These are phyloP conservation scores for barrel medic (Medicago truncatula) DNA, from an alignment of 306 rosid genomes.

Conservation along the genomic window DNA sequence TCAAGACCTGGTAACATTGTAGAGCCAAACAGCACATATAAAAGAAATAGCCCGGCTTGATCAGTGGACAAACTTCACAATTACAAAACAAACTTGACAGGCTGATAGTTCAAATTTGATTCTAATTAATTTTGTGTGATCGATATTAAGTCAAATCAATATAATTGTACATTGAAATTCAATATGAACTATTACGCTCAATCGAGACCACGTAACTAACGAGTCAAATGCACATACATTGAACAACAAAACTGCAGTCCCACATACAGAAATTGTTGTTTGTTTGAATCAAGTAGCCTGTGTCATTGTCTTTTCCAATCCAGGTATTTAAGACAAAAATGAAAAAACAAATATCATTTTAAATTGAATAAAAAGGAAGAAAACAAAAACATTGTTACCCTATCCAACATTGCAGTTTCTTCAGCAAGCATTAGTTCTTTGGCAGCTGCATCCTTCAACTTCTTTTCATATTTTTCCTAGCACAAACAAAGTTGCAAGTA, in stretches of 20 bases:
- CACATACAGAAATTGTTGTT: constrained; percentile 12
- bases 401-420: constrained; percentile 88
- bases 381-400: constrained; percentile 52
- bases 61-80: constrained; percentile 23
- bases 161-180: constrained; percentile 22
- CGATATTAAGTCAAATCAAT: constrained; percentile 35
- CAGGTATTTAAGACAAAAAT: constrained; percentile 4
- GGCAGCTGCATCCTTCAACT: constrained; percentile 88
- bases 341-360: constrained; percentile 12
- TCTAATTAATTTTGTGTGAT: constrained; percentile 35
- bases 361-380: constrained; percentile 25
- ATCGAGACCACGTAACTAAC: constrained; percentile 22
- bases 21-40: constrained; percentile 20
- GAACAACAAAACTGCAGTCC: constrained; percentile 31
- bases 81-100: constrained; percentile 16
- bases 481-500: constrained; percentile 8
- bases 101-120: constrained; percentile 36
- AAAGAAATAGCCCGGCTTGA: constrained; percentile 29
- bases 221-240: constrained; percentile 33
- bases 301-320: constrained; percentile 9
- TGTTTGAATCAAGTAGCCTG: constrained; percentile 13
- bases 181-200: constrained; percentile 27
- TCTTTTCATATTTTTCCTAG: constrained; percentile 81
- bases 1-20: neutral
- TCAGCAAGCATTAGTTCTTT: constrained; percentile 93